A percentile compares a stretch with the other conserved stretches of the same genome.
Evolutionary conservation across 352 stramenopile species (phyloP).

Genomic region (Globisporangium camurandrum): DNA sequence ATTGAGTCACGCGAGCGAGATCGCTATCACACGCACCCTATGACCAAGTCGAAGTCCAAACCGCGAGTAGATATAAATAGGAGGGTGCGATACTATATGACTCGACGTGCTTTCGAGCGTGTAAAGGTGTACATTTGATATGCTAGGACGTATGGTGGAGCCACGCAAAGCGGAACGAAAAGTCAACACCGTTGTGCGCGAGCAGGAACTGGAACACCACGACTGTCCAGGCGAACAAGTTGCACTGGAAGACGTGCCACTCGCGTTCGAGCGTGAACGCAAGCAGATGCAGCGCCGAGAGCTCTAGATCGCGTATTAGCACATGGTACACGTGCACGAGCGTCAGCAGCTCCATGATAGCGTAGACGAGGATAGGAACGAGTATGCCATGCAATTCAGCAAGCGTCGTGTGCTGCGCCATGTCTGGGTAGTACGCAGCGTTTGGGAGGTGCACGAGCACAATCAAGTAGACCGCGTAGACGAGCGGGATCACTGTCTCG

Average conservation of each 20-base stretch:
- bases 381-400: slow-evolving; percentile 1
- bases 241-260: slow-evolving; percentile 20
- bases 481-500: slow-evolving; percentile 21
- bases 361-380: slow-evolving; percentile 14
- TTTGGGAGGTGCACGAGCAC: slow-evolving; percentile 25
- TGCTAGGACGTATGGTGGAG: too few relatives aligned
- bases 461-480: slow-evolving; percentile 21
- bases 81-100: too few relatives aligned
- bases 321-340: slow-evolving; percentile 14
- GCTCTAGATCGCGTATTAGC: slow-evolving; percentile 13
- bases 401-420: slow-evolving; percentile 6
- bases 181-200: neutral
- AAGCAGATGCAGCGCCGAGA: slow-evolving; percentile 22
- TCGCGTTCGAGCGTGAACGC: slow-evolving; percentile 29
- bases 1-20: too few relatives aligned
- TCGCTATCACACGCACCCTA: too few relatives aligned
- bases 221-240: slow-evolving; percentile 20
- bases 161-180: neutral
- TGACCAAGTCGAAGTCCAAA: too few relatives aligned
- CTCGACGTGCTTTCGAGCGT: too few relatives aligned
- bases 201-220: slow-evolving; percentile 15
- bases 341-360: slow-evolving; percentile 16
- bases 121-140: too few relatives aligned
- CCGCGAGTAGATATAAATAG: too few relatives aligned
- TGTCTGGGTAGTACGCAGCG: slow-evolving; percentile 22